Conservation (phyloP, 306 rosid species). For the Cicer cuneatum region DNA sequence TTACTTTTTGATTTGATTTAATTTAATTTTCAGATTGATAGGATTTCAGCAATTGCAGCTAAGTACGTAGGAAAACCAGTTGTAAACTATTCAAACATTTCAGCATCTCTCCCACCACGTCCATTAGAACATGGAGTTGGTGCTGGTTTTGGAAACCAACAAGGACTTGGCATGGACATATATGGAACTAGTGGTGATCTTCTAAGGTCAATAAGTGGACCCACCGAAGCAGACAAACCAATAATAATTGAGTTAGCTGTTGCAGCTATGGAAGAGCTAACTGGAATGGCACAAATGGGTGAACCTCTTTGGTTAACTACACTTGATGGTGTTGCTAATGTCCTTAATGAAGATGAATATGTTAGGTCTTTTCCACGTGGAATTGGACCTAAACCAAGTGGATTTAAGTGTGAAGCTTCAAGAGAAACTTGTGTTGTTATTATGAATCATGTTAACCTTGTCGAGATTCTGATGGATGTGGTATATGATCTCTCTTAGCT, state of each 20-base stretch:
- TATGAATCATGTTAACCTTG: conserved; percentile 88
- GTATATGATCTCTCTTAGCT: conserved; percentile 45
- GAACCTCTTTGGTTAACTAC: conserved; percentile 93
- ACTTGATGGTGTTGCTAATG: conserved; percentile 59
- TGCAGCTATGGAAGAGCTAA: conserved; percentile 90
- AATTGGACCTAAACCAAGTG: conserved; percentile 73
- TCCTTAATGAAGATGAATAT: conserved; percentile 85
- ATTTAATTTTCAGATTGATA: conserved; percentile 63
- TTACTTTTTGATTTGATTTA: background rate
- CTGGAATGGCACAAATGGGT: conserved; percentile 85
- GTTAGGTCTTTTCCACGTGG: conserved; percentile 80
- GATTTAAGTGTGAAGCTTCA: conserved; percentile 81
- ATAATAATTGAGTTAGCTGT: conserved; percentile 93
- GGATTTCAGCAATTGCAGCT: conserved; percentile 93
- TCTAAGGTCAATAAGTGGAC: conserved; percentile 68
- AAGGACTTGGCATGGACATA: conserved; percentile 65
- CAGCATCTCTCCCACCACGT: conserved; percentile 73
- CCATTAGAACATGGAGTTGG: conserved; percentile 72
- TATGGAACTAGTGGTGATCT: conserved; percentile 74
- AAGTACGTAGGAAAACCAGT: conserved; percentile 94
- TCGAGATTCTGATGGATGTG: conserved; percentile 97
- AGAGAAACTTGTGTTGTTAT: conserved; percentile 81
- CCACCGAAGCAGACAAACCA: conserved; percentile 84
- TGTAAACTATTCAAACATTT: conserved; percentile 72
- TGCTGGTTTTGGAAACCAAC: conserved; percentile 62